Percentiles rank a stretch among this genome's conserved stretches.
phyloP scores from a whole-genome alignment of 352 stramenopile species.

The Thalassiosira hispida region DNA sequence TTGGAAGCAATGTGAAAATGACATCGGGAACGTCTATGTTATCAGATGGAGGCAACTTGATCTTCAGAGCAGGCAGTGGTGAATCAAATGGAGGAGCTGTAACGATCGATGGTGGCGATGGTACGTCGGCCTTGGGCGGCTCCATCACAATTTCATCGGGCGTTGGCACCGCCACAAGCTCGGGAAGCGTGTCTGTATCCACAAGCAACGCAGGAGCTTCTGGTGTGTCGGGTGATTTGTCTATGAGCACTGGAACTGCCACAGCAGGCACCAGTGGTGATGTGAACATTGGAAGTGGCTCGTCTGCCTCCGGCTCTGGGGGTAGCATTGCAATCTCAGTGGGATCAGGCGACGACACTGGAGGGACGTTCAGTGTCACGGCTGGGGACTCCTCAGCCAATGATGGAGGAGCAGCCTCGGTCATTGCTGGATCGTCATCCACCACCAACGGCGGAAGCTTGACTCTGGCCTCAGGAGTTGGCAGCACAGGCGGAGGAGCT shows the following conservation, averaged over 20 bases:
- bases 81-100: constrained; percentile 16
- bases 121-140: constrained; percentile 8
- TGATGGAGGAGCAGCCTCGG: constrained; percentile 5
- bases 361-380: constrained; percentile 15
- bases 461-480: neutral
- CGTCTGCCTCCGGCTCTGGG: constrained; percentile 28
- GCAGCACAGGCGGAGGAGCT: constrained; percentile 18
- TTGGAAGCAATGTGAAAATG: constrained; percentile 15
- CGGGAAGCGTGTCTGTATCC: constrained; percentile 58
- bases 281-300: constrained; percentile 20
- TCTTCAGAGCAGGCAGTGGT: constrained; percentile 17
- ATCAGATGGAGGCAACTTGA: constrained; percentile 22
- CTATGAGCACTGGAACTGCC: constrained; percentile 66
- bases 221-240: constrained; percentile 69
- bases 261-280: constrained; percentile 62
- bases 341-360: constrained; percentile 19
- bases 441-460: neutral
- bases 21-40: constrained; percentile 5
- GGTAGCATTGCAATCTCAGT: constrained; percentile 29
- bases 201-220: constrained; percentile 66
- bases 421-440: constrained; percentile 8
- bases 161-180: constrained; percentile 33
- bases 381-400: constrained; percentile 15
- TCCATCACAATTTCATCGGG: constrained; percentile 7
- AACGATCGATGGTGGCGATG: constrained; percentile 11